Evolutionary conservation across 371 early-diverging fungal genomes (phyloP).

Genomic region (Funneliformis caledonium): DNA sequence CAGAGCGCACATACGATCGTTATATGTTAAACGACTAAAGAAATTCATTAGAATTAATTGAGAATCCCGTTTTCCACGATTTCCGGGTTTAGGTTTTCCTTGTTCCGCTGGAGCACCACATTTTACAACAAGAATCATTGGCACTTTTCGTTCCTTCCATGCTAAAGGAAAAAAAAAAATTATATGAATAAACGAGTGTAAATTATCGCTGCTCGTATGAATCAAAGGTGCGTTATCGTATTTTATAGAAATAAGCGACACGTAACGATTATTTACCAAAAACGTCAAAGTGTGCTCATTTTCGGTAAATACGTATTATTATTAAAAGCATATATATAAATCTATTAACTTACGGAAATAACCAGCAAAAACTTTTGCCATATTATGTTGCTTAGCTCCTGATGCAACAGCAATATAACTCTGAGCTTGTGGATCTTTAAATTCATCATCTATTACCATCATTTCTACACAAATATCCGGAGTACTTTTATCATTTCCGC

Average conservation of each 20-base stretch:
- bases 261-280: neutral
- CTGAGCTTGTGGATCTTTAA: slow-evolving; percentile 68
- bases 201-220: neutral
- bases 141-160: slow-evolving; percentile 63
- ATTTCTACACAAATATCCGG: slow-evolving; percentile 75
- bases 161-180: neutral
- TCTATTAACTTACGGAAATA: slow-evolving; percentile 54
- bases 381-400: slow-evolving; percentile 83
- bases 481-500: slow-evolving; percentile 77
- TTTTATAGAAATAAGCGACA: too few species aligned
- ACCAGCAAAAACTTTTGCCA: slow-evolving; percentile 93
- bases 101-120: slow-evolving; percentile 76
- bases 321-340: neutral
- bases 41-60: slow-evolving; percentile 95
- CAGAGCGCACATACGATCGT: slow-evolving; percentile 82
- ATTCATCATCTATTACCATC: slow-evolving; percentile 60
- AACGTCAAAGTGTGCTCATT: too few species aligned
- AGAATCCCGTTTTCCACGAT: slow-evolving; percentile 95
- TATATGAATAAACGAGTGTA: neutral
- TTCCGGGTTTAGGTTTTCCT: slow-evolving; percentile 80
- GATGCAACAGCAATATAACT: slow-evolving; percentile 87
- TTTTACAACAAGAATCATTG: slow-evolving; percentile 81
- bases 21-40: slow-evolving; percentile 79
- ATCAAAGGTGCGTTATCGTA: neutral
- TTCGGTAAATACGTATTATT: too few species aligned